Base-by-base conservation (phyloP, 2,329 filamentous ascomycete genomes). In the Magnaporthales sp. region DNA sequence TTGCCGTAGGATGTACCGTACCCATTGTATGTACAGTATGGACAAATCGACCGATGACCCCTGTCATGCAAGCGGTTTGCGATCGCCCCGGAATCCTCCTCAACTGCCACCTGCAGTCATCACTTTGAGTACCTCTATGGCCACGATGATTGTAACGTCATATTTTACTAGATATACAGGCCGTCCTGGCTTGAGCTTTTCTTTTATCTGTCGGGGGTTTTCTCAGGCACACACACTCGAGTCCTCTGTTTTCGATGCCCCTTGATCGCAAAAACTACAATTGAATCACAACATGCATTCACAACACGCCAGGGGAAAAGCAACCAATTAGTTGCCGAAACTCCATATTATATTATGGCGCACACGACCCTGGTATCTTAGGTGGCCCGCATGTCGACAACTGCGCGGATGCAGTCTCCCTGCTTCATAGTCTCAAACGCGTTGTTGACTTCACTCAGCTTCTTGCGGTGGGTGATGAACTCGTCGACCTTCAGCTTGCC, bases 401-500 rank as follows among this genome's bases (percentile, higher is more conserved):
- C 95, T 72, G 92, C 96, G 70, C 95, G 91, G 75, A 99, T 97
- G 80, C 95, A 99, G 80, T 98, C 93, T 68, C 95, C 95, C 68
- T 88, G 85, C 85, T 97, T 96, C 95, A 99, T 99, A 73, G 90
- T 88, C 70, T 92, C 87, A 75, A 83, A 99, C 24, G 93, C 94
- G 65, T 84, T 82, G 84, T 98, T 98, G 80, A 99, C 96, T 74
- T 91, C 87, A 68, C 81, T 81, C 61, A 99, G 83, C 4, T 84
- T 86, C 82, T 96, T 92, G 73, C 93, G 89, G 83, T 99, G 95
- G 32, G 95, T 99, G 81, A 99, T 98, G 83, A 98, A 98, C 83
- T 99, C 95, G 77, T 98, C 94, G 62, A 98, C 95, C 89, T 97
- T 98, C 76, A 99, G 89, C 76, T 90, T 86, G 73, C 93, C 93